Evolutionary conservation across 768 basidiomycete genomes (phyloP), one percentile per base, ranked within the genome.

Genomic region (Chalciporus sphaerocephalus): DNA sequence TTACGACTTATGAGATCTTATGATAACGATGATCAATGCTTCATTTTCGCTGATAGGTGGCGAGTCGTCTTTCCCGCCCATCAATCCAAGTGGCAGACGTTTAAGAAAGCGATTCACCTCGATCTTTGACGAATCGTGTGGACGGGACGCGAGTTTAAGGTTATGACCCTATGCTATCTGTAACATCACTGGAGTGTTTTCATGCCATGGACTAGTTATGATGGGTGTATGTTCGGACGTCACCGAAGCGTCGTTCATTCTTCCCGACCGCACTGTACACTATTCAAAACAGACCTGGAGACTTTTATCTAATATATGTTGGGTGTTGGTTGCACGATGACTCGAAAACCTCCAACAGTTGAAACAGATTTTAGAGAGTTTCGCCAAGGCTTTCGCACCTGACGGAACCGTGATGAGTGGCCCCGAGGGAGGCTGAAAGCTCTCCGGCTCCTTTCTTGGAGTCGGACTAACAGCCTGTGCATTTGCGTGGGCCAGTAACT

Each of bases 41-140:
- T 15, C 38, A 25, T 35, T 23, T 7, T n/a, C 9, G 18, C 32
- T 36, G 17, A 34, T 20, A 65, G 64, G 32, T 65, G 64, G 64
- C 64, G 66, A 20, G 61, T 65, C 9, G 49, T 67, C 16, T 65
- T 65, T 44, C n/a, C 48, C 17, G 7, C 48, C 34, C 61, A 67
- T 9, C 57, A 61, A 20, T 61, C 64, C 51, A 67, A 60, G 53
- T 65, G 64, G 64, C 47, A 60, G 40, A 53, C 55, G 6, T 41
- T 65, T 28, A 65, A 64, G 48, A 67, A 53, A 38, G 53, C 44
- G 10, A 35, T 67, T 39, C 61, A 55, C 23, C 41, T 66, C 20
- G 53, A 66, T 23, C 48, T 22, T 20, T 67, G 56, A 64, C 38
- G 30, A 12, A 22, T 17, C 46, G 25, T 43, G 25, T 12, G 45